These are phyloP conservation scores for Russula emetica DNA, from an alignment of 768 basidiomycete genomes.

Conservation along the genomic window DNA sequence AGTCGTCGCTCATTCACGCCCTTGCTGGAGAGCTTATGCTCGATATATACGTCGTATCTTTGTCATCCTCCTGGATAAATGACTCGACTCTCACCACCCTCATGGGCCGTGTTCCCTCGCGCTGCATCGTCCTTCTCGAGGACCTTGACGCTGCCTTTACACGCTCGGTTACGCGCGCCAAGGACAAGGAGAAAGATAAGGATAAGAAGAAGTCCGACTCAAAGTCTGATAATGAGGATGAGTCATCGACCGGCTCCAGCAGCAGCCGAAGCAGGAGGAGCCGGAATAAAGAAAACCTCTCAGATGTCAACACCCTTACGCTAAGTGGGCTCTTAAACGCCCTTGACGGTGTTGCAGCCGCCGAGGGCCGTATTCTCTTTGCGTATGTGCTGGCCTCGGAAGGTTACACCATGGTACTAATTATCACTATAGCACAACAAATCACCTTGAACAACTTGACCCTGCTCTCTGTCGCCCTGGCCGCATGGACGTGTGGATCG, in stretches of 20 bases:
- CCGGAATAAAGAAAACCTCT: constrained; percentile 53
- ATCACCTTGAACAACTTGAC: constrained; percentile 87
- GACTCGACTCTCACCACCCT: constrained; percentile 81
- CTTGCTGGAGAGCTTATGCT: constrained; percentile 86
- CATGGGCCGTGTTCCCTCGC: constrained; percentile 82
- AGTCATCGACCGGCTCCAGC: constrained; percentile 35
- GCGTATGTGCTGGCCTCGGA: constrained; percentile 54
- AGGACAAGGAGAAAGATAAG: constrained; percentile 45
- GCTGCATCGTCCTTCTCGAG: constrained; percentile 83
- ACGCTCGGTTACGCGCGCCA: constrained; percentile 64
- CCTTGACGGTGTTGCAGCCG: constrained; percentile 80
- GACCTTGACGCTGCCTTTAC: constrained; percentile 90
- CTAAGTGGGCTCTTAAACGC: constrained; percentile 81
- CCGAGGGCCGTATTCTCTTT: constrained; percentile 83
- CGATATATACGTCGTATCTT: constrained; percentile 87
- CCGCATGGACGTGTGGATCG: constrained; percentile 89
- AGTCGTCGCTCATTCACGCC: constrained; percentile 81
- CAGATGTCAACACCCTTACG: constrained; percentile 76
- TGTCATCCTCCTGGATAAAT: constrained; percentile 83
- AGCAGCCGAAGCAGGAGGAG: constrained; percentile 42
- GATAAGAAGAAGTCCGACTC: constrained; percentile 35
- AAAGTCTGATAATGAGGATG: constrained; percentile 37
- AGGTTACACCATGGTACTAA: neutral
- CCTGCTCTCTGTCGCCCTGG: constrained; percentile 90
- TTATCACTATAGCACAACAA: constrained; percentile 58